These are phyloP conservation scores for Postia placenta DNA, from an alignment of 768 basidiomycete species.

Conservation along the genomic window DNA sequence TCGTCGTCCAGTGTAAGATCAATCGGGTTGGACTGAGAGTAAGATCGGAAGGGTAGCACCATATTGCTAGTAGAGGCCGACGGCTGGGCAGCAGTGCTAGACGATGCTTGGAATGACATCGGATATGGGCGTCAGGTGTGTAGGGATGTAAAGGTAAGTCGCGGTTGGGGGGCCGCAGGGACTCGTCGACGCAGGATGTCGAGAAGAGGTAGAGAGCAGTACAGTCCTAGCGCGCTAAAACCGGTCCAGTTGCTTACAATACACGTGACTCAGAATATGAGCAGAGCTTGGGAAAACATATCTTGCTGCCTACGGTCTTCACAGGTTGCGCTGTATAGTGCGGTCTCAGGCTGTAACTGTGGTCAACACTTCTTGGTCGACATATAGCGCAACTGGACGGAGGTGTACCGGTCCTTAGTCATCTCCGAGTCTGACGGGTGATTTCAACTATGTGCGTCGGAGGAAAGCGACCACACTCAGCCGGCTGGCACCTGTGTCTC, in stretches of 20 bases:
- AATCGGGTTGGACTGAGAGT: slow-evolving; percentile 48
- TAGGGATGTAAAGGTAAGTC: no score
- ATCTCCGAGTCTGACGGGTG: no score
- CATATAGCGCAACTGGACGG: no score
- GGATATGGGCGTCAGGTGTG: no score
- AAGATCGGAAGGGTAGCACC: slow-evolving; percentile 19
- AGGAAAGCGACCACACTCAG: no score
- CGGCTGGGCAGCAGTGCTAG: neutral
- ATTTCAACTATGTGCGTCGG: no score
- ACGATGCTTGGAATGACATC: slow-evolving; percentile 2
- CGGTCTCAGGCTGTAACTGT: no score
- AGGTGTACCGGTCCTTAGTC: neutral
- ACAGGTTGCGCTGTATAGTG: no score
- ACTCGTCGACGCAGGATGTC: no score
- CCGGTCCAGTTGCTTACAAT: neutral
- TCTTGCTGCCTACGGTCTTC: neutral
- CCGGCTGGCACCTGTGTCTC: neutral
- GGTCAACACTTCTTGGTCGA: no score
- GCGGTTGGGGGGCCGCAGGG: no score
- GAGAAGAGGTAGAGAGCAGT: neutral
- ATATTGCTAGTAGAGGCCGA: slow-evolving; percentile 5
- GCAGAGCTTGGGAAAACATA: neutral
- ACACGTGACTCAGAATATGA: slow-evolving; percentile 2
- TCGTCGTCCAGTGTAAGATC: slow-evolving; percentile 72
- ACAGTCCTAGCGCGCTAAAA: neutral